Conservation (phyloP, 1,139 yeast genomes). For the Geotrichum fermentans region DNA sequence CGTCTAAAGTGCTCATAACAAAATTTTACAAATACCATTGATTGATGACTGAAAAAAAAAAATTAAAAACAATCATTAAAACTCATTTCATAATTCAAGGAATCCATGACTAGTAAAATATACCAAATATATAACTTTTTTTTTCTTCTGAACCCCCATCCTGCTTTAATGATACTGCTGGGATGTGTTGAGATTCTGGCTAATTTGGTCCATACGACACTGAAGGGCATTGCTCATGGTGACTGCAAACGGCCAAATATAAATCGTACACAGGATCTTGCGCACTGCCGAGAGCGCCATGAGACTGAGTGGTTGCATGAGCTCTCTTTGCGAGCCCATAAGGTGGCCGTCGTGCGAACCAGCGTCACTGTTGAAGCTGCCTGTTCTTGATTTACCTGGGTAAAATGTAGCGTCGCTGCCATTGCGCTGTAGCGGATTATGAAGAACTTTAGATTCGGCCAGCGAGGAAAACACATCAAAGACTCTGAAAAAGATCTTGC, state of each 20-base stretch:
- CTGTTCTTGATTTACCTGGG: not conserved
- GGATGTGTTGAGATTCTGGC: too few species aligned
- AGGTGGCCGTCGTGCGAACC: not conserved
- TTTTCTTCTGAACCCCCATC: too few species aligned
- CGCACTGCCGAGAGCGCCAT: slow-evolving; percentile 18
- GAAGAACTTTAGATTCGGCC: slow-evolving; percentile 15
- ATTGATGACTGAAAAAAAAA: too few species aligned
- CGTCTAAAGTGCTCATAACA: too few species aligned
- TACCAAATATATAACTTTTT: too few species aligned
- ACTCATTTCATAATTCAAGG: too few species aligned
- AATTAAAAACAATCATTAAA: too few species aligned
- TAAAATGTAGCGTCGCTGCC: slow-evolving; percentile 1
- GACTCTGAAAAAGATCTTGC: slow-evolving; percentile 32
- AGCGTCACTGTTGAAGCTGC: not conserved
- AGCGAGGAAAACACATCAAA: slow-evolving; percentile 25
- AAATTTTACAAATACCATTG: too few species aligned
- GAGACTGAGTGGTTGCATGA: slow-evolving; percentile 15
- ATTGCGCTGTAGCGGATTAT: slow-evolving; percentile 12
- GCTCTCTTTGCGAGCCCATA: slow-evolving; percentile 3
- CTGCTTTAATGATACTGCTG: too few species aligned
- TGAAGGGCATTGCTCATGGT: slow-evolving; percentile 19
- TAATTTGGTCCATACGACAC: slow-evolving; percentile 18
- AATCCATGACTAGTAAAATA: too few species aligned
- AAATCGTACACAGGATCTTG: slow-evolving; percentile 17
- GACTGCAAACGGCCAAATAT: slow-evolving; percentile 20